Evolutionary conservation across 2,329 filamentous ascomycete species (phyloP).

Genomic region (Aspergillus novoparasiticus): DNA sequence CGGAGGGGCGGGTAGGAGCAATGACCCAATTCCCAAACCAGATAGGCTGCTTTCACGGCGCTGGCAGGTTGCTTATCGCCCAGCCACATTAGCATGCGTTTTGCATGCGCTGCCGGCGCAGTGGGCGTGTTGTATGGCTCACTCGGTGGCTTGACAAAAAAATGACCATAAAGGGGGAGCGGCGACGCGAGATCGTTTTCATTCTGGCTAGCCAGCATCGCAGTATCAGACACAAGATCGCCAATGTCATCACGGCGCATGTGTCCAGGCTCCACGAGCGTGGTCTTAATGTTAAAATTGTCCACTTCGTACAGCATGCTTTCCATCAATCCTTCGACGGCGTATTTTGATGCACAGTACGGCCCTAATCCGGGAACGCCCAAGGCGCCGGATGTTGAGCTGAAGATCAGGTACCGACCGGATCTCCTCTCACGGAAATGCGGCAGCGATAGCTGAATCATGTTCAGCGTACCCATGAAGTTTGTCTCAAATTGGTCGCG

Average conservation of each 20-base stretch:
- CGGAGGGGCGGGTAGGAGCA: constrained; percentile 90
- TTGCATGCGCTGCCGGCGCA: constrained; percentile 83
- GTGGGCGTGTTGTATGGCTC: constrained; percentile 77
- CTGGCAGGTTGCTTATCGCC: constrained; percentile 90
- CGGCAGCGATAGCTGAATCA: constrained; percentile 83
- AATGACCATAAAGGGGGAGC: constrained; percentile 85
- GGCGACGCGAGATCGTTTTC: constrained; percentile 47
- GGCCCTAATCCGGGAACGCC: constrained; percentile 91
- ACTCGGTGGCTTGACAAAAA: constrained; percentile 82
- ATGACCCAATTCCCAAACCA: constrained; percentile 93
- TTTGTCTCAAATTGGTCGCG: constrained; percentile 98
- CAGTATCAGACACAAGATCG: constrained; percentile 34
- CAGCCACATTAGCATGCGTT: constrained; percentile 91
- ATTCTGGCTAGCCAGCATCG: constrained; percentile 24
- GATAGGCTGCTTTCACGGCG: constrained; percentile 86
- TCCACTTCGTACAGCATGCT: constrained; percentile 97
- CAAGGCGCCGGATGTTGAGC: constrained; percentile 86
- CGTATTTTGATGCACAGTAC: constrained; percentile 96
- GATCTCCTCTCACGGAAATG: constrained; percentile 77
- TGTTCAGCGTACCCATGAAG: constrained; percentile 92
- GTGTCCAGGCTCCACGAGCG: constrained; percentile 87
- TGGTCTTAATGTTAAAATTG: constrained; percentile 87
- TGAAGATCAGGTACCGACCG: constrained; percentile 92
- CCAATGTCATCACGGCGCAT: constrained; percentile 76
- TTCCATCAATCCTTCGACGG: constrained; percentile 92